Percentiles rank a stretch among this genome's conserved stretches.
Evolutionary conservation across 345 rosid genomes (phyloP).

Genomic region (Garcia nutans): DNA sequence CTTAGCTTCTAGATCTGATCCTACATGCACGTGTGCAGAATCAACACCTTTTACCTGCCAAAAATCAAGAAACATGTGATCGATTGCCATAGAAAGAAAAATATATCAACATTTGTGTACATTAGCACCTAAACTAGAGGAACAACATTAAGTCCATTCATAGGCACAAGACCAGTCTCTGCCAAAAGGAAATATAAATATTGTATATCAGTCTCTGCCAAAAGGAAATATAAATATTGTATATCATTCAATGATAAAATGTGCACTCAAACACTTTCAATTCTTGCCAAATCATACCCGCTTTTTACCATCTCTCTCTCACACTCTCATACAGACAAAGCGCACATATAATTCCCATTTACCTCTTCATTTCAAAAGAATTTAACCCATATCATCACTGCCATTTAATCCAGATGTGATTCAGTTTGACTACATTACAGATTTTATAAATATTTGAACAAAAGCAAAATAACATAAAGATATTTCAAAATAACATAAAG

Average conservation of each 20-base stretch:
- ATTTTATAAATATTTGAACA: neutral
- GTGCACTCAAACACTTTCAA: too few relatives aligned
- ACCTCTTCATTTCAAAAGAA: neutral
- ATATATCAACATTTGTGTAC: neutral
- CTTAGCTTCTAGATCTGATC: constrained; percentile 16
- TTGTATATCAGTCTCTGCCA: neutral
- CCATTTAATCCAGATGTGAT: neutral
- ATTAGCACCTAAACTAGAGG: neutral
- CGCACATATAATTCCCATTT: too few relatives aligned
- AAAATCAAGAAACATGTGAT: constrained; percentile 2
- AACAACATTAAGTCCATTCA: neutral
- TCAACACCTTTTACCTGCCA: constrained; percentile 27
- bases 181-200: neutral
- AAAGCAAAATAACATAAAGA: neutral
- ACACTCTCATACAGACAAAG: too few relatives aligned
- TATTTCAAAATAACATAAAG: neutral
- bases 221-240: neutral
- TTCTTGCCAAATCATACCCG: too few relatives aligned
- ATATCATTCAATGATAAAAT: neutral
- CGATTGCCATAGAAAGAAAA: neutral
- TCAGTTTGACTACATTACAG: neutral
- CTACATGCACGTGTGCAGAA: neutral
- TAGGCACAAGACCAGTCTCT: neutral
- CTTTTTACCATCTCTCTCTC: too few relatives aligned
- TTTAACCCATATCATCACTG: neutral